These are phyloP conservation scores for Cutaneotrichosporon dermatis DNA, from an alignment of 1,284 basidiomycete genomes.

Conservation along the genomic window DNA sequence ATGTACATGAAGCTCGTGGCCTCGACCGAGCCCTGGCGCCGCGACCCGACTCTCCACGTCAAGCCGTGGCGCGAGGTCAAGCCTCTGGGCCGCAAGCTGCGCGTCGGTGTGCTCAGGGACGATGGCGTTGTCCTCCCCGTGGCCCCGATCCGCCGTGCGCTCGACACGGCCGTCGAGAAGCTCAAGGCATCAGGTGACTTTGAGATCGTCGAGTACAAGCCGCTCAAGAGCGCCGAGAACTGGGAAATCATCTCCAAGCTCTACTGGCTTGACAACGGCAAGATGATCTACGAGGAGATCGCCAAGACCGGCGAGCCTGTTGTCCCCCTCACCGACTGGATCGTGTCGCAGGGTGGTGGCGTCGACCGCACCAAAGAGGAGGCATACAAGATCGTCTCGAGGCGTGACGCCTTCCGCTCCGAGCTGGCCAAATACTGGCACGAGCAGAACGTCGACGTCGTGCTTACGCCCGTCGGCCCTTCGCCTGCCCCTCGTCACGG, in stretches of 20 bases:
- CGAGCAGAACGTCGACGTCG: conserved; percentile 33
- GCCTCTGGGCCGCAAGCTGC: conserved; percentile 57
- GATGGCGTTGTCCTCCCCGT: conserved; percentile 59
- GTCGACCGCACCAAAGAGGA: conserved; percentile 36
- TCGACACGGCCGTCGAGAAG: conserved; percentile 33
- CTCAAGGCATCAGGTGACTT: conserved; percentile 28
- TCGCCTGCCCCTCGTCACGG: conserved; percentile 37
- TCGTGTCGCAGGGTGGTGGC: conserved; percentile 18
- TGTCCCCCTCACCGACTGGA: conserved; percentile 40
- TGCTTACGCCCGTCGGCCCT: conserved; percentile 39
- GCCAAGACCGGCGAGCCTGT: conserved; percentile 34
- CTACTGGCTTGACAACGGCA: conserved; percentile 43
- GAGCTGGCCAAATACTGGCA: conserved; percentile 32
- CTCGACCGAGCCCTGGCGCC: conserved; percentile 59
- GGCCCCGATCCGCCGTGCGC: conserved; percentile 44
- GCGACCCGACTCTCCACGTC: conserved; percentile 53
- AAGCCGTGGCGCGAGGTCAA: conserved; percentile 53
- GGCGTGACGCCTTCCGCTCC: conserved; percentile 33
- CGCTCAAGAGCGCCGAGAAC: conserved; percentile 21
- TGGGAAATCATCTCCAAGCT: conserved; percentile 38
- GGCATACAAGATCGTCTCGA: conserved; percentile 27
- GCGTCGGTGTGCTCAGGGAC: conserved; percentile 45
- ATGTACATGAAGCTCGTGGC: conserved; percentile 54
- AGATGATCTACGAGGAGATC: conserved; percentile 42
- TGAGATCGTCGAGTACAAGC: conserved; percentile 34